Evolutionary conservation across 163 green algal species (phyloP).

Genomic region (Scenedesmus sp.): DNA sequence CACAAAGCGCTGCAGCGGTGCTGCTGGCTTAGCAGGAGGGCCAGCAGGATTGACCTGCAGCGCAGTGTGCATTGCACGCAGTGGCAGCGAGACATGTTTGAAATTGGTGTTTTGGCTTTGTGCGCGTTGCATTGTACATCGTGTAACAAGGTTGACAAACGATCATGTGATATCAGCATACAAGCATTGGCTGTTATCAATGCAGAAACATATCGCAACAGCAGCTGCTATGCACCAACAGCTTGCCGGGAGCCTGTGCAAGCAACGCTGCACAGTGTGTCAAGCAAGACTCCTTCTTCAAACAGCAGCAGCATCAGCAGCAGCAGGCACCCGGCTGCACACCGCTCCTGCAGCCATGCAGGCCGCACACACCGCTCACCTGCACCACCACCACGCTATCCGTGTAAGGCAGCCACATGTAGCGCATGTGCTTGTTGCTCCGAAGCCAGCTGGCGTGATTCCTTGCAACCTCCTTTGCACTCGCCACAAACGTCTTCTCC

Average conservation of each 20-base stretch:
- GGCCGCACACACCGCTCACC: constrained; percentile 15
- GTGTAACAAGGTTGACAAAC: too few relatives aligned
- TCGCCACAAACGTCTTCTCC: constrained; percentile 89
- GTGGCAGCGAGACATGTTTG: too few relatives aligned
- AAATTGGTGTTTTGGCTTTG: too few relatives aligned
- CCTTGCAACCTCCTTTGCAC: constrained; percentile 69
- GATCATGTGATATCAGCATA: too few relatives aligned
- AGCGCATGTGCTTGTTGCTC: constrained; percentile 90
- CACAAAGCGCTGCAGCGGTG: not conserved
- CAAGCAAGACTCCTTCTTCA: not conserved
- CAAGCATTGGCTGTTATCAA: too few relatives aligned
- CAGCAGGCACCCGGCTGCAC: not conserved
- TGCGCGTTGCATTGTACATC: too few relatives aligned
- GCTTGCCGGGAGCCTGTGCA: too few relatives aligned
- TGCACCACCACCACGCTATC: constrained; percentile 94
- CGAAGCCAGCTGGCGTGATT: constrained; percentile 80
- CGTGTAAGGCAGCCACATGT: constrained; percentile 99
- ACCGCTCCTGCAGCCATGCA: too few relatives aligned
- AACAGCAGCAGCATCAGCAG: not conserved
- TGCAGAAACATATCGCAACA: too few relatives aligned
- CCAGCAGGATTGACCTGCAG: constrained; percentile 38
- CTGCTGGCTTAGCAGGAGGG: constrained; percentile 11
- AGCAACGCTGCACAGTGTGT: too few relatives aligned
- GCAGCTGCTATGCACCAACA: too few relatives aligned
- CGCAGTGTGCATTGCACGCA: not conserved